Evolutionary conservation across 441 rosid species (phyloP).

Genomic region (Gossypium schwendimanii): DNA sequence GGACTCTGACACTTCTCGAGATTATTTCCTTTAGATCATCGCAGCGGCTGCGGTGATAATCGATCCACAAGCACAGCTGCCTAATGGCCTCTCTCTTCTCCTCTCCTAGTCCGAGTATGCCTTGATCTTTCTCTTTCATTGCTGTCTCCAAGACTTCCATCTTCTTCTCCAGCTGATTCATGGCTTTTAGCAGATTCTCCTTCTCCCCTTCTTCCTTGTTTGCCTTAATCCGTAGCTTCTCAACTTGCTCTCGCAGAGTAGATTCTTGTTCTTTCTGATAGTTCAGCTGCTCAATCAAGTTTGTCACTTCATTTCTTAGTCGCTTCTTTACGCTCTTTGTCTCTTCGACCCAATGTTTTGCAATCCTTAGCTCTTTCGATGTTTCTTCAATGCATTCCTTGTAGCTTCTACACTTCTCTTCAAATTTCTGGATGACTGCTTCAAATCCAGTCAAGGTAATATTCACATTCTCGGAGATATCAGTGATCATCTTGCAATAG

Average conservation of each 20-base stretch:
- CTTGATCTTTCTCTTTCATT: conserved; percentile 50
- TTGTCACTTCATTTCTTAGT: conserved; percentile 25
- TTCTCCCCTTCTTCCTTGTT: conserved; percentile 47
- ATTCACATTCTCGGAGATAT: conserved; percentile 36
- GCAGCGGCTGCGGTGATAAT: conserved; percentile 56
- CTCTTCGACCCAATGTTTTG: conserved; percentile 36
- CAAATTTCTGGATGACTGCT: conserved; percentile 28
- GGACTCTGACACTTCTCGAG: conserved; percentile 36
- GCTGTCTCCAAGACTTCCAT: conserved; percentile 29
- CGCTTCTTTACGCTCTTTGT: conserved; percentile 30
- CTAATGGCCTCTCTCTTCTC: conserved; percentile 89
- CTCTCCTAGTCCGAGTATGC: conserved; percentile 50
- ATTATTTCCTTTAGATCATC: conserved; percentile 57
- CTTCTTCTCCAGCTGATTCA: conserved; percentile 35
- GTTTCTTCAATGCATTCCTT: conserved; percentile 32
- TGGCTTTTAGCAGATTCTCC: conserved; percentile 30
- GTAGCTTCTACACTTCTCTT: conserved; percentile 31
- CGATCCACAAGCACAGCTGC: conserved; percentile 84
- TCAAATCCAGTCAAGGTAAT: conserved; percentile 32
- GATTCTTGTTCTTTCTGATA: conserved; percentile 31
- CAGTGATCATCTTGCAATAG: conserved; percentile 34
- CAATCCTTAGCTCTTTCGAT: conserved; percentile 31
- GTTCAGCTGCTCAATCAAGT: conserved; percentile 33
- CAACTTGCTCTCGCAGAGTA: conserved; percentile 30
- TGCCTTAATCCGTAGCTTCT: conserved; percentile 37